A percentile compares a stretch with the other conserved stretches of the same genome.
Evolutionary conservation across 2,329 filamentous ascomycete genomes (phyloP).

Genomic region (Colletotrichum viniferum): DNA sequence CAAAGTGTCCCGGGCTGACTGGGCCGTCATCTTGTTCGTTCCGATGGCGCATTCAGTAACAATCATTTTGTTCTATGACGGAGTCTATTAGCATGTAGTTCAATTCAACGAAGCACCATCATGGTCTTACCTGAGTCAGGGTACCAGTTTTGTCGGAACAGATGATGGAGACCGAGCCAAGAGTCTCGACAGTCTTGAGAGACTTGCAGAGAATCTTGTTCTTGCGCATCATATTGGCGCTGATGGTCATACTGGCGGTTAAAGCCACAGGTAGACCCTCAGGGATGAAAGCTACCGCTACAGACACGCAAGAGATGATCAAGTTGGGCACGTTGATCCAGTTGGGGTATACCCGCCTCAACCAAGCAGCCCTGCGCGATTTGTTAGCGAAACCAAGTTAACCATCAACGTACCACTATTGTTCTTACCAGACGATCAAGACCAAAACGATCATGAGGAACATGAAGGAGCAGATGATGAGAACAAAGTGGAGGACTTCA

Average conservation of each 20-base stretch:
- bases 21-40: slow-evolving; percentile 48
- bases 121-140: slow-evolving; percentile 54
- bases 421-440: slow-evolving; percentile 66
- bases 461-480: slow-evolving; percentile 72
- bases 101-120: not conserved
- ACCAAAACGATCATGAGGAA: slow-evolving; percentile 67
- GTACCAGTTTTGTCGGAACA: slow-evolving; percentile 82
- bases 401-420: slow-evolving; percentile 32
- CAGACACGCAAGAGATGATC: slow-evolving; percentile 74
- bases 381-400: not conserved
- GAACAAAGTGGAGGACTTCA: slow-evolving; percentile 75
- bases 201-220: slow-evolving; percentile 82
- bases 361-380: slow-evolving; percentile 64
- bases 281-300: slow-evolving; percentile 78
- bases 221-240: slow-evolving; percentile 76
- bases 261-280: slow-evolving; percentile 75
- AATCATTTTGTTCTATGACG: slow-evolving; percentile 68
- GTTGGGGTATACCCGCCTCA: slow-evolving; percentile 67
- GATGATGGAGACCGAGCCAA: slow-evolving; percentile 74
- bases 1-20: slow-evolving; percentile 52
- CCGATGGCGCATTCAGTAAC: slow-evolving; percentile 73
- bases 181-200: slow-evolving; percentile 77
- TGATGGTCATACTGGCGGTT: slow-evolving; percentile 75
- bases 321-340: slow-evolving; percentile 76
- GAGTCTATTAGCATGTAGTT: not conserved